Conservation (phyloP, 1,284 basidiomycete species). For the Cryptococcus neoformans region DNA sequence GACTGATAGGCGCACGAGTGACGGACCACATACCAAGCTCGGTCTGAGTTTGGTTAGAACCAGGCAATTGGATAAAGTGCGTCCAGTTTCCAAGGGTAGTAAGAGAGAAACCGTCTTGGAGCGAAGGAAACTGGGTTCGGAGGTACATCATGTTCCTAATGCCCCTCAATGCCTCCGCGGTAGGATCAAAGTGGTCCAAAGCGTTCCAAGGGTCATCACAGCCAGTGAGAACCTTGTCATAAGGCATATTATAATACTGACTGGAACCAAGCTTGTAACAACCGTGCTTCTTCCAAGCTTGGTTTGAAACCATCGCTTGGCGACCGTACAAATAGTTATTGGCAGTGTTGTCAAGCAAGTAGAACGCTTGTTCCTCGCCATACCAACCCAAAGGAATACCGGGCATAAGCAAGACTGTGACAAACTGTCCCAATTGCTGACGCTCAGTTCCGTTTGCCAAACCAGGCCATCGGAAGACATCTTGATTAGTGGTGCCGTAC, state of each 20-base stretch:
- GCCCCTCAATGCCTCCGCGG: slow-evolving; percentile 66
- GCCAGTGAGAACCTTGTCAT: slow-evolving; percentile 70
- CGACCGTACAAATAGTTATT: slow-evolving; percentile 80
- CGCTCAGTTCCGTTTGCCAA: slow-evolving; percentile 75
- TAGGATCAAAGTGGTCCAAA: slow-evolving; percentile 92
- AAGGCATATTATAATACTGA: slow-evolving; percentile 85
- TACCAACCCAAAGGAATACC: slow-evolving; percentile 81
- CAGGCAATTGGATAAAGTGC: slow-evolving; percentile 66
- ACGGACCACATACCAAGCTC: slow-evolving; percentile 85
- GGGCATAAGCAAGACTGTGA: slow-evolving; percentile 76
- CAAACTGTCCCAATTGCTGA: slow-evolving; percentile 69
- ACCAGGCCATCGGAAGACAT: slow-evolving; percentile 87
- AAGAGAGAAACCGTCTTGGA: slow-evolving; percentile 81
- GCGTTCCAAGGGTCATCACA: slow-evolving; percentile 85
- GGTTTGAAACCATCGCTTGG: slow-evolving; percentile 80
- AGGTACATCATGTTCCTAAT: slow-evolving; percentile 70
- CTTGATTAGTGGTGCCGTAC: slow-evolving; percentile 87
- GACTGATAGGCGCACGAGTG: slow-evolving; percentile 61
- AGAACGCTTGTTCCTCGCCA: slow-evolving; percentile 83
- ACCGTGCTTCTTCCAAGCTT: slow-evolving; percentile 86
- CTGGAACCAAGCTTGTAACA: slow-evolving; percentile 83
- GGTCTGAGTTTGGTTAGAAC: slow-evolving; percentile 72
- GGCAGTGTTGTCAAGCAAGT: slow-evolving; percentile 76
- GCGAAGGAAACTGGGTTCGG: slow-evolving; percentile 62
- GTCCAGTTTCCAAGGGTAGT: slow-evolving; percentile 80